A percentile compares a stretch with the other conserved stretches of the same genome.
These are phyloP conservation scores for Ophiostoma perfectum DNA, from an alignment of 2,329 filamentous ascomycete species.

Conservation along the genomic window DNA sequence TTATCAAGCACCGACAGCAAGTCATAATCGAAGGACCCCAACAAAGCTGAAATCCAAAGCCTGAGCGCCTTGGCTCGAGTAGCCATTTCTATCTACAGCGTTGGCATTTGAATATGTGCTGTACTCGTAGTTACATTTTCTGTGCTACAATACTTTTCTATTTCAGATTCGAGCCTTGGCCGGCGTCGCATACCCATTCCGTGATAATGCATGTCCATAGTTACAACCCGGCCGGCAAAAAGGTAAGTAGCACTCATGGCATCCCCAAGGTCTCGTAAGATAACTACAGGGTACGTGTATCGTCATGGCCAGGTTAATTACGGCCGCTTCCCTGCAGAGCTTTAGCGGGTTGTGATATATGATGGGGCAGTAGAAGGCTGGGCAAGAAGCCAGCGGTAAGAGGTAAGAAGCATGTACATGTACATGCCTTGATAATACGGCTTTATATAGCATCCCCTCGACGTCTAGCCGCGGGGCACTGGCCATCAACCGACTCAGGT, in stretches of 20 bases:
- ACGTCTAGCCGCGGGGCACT: too few species aligned
- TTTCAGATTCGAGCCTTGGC: too few species aligned
- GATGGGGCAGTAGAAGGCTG: background rate
- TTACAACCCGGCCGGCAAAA: too few species aligned
- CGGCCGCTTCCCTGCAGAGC: background rate
- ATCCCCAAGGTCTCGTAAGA: constrained; percentile 5
- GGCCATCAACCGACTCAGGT: too few species aligned
- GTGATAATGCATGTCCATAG: too few species aligned
- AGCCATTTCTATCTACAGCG: background rate
- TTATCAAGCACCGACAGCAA: background rate
- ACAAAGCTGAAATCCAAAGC: background rate
- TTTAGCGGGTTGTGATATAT: background rate
- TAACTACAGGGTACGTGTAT: background rate
- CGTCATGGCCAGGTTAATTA: background rate
- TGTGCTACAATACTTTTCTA: too few species aligned
- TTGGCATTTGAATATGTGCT: background rate
- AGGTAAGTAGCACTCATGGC: too few species aligned
- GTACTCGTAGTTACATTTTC: background rate
- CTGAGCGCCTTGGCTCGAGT: background rate
- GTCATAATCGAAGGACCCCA: background rate
- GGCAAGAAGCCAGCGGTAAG: too few species aligned
- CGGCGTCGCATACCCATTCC: too few species aligned
- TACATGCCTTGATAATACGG: background rate
- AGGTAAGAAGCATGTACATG: background rate
- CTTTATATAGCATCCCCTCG: too few species aligned